Base-by-base conservation (phyloP, 805 yeast genomes). In the Schwanniomyces occidentalis region DNA sequence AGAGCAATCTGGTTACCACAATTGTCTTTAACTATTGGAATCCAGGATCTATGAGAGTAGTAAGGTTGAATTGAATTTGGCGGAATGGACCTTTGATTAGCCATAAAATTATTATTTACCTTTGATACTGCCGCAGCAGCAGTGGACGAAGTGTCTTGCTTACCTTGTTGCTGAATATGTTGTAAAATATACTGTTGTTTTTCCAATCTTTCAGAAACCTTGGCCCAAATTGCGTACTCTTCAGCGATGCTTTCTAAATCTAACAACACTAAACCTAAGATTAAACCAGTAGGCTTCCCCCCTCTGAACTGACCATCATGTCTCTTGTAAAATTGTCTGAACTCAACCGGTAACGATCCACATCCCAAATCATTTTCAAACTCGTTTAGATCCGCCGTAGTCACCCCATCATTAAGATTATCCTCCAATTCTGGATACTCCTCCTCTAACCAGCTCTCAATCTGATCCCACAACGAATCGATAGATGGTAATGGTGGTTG, bases 401-500 rank as follows among this genome's bases (percentile, higher is more conserved):
- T 66, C 5, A 60, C 73, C 4, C 73, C 74, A 32, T 56, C 55
- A 41, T 69, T 66, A 50, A 69, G 55, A 40, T 55, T 56, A 38
- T 69, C 74, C 34, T 57, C 71, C 38, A 69, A 60, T 42, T 69
- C 74, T 2, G 74, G 73, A 43, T 67, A 69, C 44, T 69, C 73
- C 31, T 64, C 69, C 25, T 68, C 74, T 38, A 67, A 53, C 64
- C 71, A 68, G 27, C 44, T 42, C 39, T 64, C 73, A 31, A 69
- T 56, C 22, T 73, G 49, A 41, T 58, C 63, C 74, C 73, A 69
- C 33, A 69, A 52, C 4, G 69, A 57, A 39, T 68, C 74, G 16
- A 69, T 49, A 16, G 63, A 54, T 12, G 78, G 78, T 34, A 72
- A 52, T 13, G 78, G 78, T 16, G 76, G 75, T 41, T 61, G 72